Evolutionary conservation across 2,329 filamentous ascomycete genomes (phyloP), one percentile per base, ranked within the genome.

Genomic region (Torrubiellomyces zombiae): DNA sequence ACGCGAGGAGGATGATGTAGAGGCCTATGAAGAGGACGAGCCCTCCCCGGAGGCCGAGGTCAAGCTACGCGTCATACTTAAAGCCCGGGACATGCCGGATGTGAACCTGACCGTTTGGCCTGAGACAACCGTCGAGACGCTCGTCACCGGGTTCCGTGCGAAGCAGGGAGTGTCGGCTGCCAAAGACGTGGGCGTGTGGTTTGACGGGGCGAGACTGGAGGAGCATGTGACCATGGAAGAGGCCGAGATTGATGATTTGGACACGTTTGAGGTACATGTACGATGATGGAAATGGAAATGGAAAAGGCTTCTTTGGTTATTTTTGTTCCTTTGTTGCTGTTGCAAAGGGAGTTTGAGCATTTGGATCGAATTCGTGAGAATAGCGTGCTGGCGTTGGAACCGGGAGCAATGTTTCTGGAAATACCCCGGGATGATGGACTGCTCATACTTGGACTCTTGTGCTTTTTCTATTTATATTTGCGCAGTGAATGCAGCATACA

Each of bases 241-340:
- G 18, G 63, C 72, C 3, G 81, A 82, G 11, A 67, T 92, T 20
- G 68, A 69, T 22, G 76, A 91, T 38, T 60, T 73, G 55, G 79
- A 86, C 44, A 60, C 64, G 15, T 55, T 92, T 17, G 81, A 92
- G 47, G 76, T 89, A 13, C 61, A 75, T 35, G 48, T 83, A n/a
- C n/a, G n/a, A n/a, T n/a, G n/a, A n/a, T n/a, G n/a, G n/a, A n/a
- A 27, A 67, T n/a, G n/a, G n/a, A n/a, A n/a, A n/a, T n/a, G n/a
- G n/a, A n/a, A n/a, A n/a, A n/a, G n/a, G n/a, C n/a, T n/a, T n/a
- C n/a, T n/a, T n/a, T n/a, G n/a, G n/a, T n/a, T n/a, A n/a, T n/a
- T n/a, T n/a, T n/a, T n/a, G n/a, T n/a, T n/a, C n/a, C n/a, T n/a
- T n/a, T n/a, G n/a, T n/a, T n/a, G n/a, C n/a, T n/a, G n/a, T n/a